Base-by-base conservation (phyloP, 2,329 filamentous ascomycete species). In the Xylariaceae sp. region DNA sequence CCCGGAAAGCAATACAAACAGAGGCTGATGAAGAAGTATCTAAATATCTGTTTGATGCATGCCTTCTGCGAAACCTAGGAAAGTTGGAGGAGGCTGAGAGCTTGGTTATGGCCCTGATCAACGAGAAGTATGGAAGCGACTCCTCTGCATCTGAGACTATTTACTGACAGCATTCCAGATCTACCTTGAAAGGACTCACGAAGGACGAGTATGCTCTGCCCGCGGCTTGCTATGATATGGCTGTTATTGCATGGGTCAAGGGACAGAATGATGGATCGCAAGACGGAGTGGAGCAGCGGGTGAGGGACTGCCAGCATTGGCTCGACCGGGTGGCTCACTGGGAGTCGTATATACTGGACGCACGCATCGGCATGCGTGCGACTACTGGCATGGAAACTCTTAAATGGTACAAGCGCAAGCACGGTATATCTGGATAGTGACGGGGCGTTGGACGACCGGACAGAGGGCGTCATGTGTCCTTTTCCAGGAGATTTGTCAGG, bases 191-290 rank as follows among this genome's bases (percentile, higher is more conserved):
- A 52, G 83, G 83, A 2, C 57, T 70, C 0, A 72, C 77, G 2
- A 81, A 75, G 46, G 86, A 91, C 47, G 83, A 86, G 57, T 91
- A 86, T 71, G 73, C 81, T 8, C 71, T 78, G 6, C 88, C 92
- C 0, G 80, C 83, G 1, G 89, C 86, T 1, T 76, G 88, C 54
- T 96, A 96, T 65, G 93, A 98, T 67, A 80, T 93, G 71, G 90
- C 83, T 0, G 88, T 86, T 6, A 80, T 88, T 44, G 71, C 84
- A 1, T 98, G 92, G 91, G 75, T 78, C 46, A 85, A 92, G 58
- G 75, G 72, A 42, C 75, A 70, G 55, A 62, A 67, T 17, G 35
- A 37, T 6, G 48, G 45, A 6, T 12, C 40, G 17, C 14, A 54
- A 16, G 45, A 45, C 8, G 36, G 58, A 53, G 68, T 71, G 14